Base-by-base conservation (phyloP, 331 rosid genomes). In the Phaseolus coccineus region DNA sequence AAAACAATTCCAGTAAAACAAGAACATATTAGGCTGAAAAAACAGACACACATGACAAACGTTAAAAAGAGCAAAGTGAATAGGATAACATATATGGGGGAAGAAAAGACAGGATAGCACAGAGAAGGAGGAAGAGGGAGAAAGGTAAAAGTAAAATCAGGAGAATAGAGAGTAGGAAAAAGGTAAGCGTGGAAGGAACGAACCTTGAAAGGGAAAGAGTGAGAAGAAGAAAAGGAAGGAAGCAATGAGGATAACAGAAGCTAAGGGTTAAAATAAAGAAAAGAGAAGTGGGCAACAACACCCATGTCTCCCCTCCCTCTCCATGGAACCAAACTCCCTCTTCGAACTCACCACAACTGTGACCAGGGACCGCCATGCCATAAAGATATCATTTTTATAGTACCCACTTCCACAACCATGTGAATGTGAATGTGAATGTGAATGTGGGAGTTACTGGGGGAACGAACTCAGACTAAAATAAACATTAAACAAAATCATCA, bases 351-450 rank as follows among this genome's bases (percentile, higher is more conserved):
- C 35, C 52, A 57, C 71, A 33, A 33, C 71, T 65, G 31, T 65
- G 55, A 71, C 69, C 44, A 71, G 79, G 78, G 82, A 82, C 85
- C 85, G 44, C 82, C 74, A 76, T 82, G 25, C 55, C 81, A 40
- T 19, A 22, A 52, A 52, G 30, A 65, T 77, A 65, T 52, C 67
- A 73, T 22, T 74, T 58, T 73, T 40, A 64, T 65, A 52, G 68
- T 66, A 40, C 55, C 46, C 75, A 77, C 68, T 53, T 37, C 9
- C 4, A 15, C 7, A 66, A 66, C 67, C 81, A 77, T 51, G 81
- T 76, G 80, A 61, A 77, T 51, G 81, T 76, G 80, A 61, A 77
- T 51, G 81, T 76, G 80, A 61, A 77, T 51, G 81, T 76, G 80
- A 61, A 47, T 75, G 61, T 61, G 14, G 61, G 39, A 28, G 59